These are phyloP conservation scores for Fraxinus platypoda DNA, from an alignment of 305 asterid genomes.

Conservation along the genomic window DNA sequence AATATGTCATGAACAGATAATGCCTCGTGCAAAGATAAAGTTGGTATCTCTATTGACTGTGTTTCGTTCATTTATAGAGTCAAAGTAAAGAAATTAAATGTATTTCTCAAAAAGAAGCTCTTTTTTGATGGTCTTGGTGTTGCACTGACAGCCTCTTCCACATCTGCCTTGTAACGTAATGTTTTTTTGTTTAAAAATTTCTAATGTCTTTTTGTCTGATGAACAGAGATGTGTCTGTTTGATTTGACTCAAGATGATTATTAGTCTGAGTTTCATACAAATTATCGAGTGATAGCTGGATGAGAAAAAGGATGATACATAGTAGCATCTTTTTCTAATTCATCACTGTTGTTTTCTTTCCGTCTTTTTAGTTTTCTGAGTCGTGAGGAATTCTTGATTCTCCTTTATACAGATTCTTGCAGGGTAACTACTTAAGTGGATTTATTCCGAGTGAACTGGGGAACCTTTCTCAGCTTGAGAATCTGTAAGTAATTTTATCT, in stretches of 20 bases:
- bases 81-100: conserved; percentile 6
- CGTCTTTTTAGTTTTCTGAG: conserved; percentile 14
- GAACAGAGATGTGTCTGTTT: conserved; percentile 3
- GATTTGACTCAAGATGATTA: conserved; percentile 5
- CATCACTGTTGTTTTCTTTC: conserved; percentile 5
- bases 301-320: conserved; percentile 13
- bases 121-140: conserved; percentile 7
- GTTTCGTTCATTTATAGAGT: conserved; percentile 6
- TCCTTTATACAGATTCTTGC: conserved; percentile 69
- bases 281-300: conserved; percentile 9
- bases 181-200: not conserved
- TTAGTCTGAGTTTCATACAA: conserved; percentile 15
- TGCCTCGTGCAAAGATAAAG: conserved; percentile 2
- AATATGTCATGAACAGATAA: not conserved
- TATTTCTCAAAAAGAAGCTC: conserved; percentile 7
- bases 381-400: conserved; percentile 19
- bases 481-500: conserved; percentile 52
- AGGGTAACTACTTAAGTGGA: conserved; percentile 93
- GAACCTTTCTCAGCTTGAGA: conserved; percentile 72
- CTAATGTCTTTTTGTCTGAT: conserved; percentile 14
- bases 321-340: conserved; percentile 8
- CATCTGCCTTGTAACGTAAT: not conserved
- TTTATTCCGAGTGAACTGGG: conserved; percentile 81
- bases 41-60: conserved; percentile 5
- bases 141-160: not conserved